phyloP scores from a whole-genome alignment of 2,329 filamentous ascomycete genomes.

The Plenodomus tracheiphilus region DNA sequence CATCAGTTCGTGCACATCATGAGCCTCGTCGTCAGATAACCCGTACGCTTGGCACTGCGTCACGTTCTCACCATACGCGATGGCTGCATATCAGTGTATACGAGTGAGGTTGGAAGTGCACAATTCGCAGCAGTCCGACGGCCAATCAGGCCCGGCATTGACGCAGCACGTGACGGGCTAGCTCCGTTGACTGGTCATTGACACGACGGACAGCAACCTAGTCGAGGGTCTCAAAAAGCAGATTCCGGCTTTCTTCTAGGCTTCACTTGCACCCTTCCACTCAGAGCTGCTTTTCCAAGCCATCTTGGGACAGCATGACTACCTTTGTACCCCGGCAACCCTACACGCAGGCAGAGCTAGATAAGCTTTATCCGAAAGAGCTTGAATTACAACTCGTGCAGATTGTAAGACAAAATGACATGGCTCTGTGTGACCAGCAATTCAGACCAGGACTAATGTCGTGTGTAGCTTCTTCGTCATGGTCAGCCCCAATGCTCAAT shows the following conservation, averaged over 20 bases:
- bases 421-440: background rate
- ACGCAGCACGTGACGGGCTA: conserved; percentile 26
- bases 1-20: background rate
- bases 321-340: conserved; percentile 72
- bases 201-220: background rate
- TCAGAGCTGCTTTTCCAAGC: background rate
- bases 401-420: conserved; percentile 57
- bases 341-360: conserved; percentile 81
- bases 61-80: background rate
- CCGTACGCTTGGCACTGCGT: background rate
- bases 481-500: conserved; percentile 22
- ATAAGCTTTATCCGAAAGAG: conserved; percentile 75
- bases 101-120: background rate
- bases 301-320: conserved; percentile 63
- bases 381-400: conserved; percentile 89
- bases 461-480: conserved; percentile 44
- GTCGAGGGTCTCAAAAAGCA: background rate
- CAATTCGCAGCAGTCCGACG: background rate
- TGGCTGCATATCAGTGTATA: background rate
- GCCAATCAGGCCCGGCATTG: conserved; percentile 11
- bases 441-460: conserved; percentile 4
- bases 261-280: background rate
- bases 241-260: background rate
- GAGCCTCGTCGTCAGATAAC: background rate
- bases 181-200: background rate